These are phyloP conservation scores for Prinsepia uniflora DNA, from an alignment of 306 rosid species.

Conservation along the genomic window DNA sequence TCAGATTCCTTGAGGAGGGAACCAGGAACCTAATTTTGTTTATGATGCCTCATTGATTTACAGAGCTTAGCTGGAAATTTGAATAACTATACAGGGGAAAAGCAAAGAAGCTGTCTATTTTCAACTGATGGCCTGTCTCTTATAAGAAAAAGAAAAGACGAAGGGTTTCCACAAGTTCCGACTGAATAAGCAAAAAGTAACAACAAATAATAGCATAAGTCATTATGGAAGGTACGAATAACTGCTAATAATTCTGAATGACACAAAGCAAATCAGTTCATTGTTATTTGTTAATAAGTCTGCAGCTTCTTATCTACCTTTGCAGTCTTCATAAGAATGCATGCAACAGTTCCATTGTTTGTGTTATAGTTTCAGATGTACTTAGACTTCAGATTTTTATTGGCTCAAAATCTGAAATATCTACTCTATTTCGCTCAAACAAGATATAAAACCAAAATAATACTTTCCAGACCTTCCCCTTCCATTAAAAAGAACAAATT, in stretches of 20 bases:
- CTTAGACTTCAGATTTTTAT: background rate
- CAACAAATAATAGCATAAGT: background rate
- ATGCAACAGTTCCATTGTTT: background rate
- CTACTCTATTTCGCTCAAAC: no score
- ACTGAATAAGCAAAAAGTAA: background rate
- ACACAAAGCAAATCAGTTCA: background rate
- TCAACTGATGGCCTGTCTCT: background rate
- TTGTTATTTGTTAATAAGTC: background rate
- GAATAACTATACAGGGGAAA: background rate
- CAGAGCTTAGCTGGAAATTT: background rate
- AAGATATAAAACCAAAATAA: background rate
- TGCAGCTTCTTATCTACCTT: background rate
- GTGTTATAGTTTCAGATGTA: background rate
- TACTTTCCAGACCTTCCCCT: background rate
- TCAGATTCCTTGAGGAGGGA: no score
- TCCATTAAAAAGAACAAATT: background rate
- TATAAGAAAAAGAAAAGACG: background rate
- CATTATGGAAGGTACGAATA: background rate
- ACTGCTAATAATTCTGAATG: background rate
- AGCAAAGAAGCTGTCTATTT: background rate
- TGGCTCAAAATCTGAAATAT: background rate
- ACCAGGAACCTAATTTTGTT: no score
- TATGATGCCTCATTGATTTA: background rate
- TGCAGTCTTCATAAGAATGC: background rate
- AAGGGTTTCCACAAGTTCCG: background rate